Percentiles rank a stretch among this genome's conserved stretches.
These are phyloP conservation scores for Mediolabrus comicus DNA, from an alignment of 108 stramenopile species.

Conservation along the genomic window DNA sequence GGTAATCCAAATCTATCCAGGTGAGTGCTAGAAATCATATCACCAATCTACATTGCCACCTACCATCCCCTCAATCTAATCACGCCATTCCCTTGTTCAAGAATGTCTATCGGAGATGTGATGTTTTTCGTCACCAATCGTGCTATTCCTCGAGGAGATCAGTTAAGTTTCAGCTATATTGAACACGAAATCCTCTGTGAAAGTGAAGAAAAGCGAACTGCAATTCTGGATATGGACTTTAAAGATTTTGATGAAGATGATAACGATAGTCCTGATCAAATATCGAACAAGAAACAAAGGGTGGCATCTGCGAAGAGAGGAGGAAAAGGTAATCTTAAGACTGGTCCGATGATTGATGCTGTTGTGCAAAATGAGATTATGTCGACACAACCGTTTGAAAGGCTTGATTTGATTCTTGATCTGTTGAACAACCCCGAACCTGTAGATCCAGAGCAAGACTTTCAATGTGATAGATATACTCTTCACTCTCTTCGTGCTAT, in stretches of 20 bases:
- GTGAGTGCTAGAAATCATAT: neutral
- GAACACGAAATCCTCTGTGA: constrained; percentile 82
- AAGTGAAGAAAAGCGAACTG: constrained; percentile 48
- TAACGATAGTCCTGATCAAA: neutral
- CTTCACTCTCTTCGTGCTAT: constrained; percentile 69
- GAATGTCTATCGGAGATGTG: constrained; percentile 77
- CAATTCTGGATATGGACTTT: constrained; percentile 71
- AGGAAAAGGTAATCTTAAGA: constrained; percentile 40
- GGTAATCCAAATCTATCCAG: constrained; percentile 55
- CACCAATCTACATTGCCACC: neutral
- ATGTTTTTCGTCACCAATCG: constrained; percentile 82
- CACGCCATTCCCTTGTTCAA: neutral
- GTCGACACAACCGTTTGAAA: constrained; percentile 63
- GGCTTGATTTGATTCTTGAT: constrained; percentile 61
- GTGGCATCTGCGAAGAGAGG: neutral
- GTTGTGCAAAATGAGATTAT: constrained; percentile 80
- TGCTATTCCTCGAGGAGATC: constrained; percentile 50
- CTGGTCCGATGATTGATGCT: constrained; percentile 62
- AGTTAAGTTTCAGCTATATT: constrained; percentile 74
- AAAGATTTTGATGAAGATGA: constrained; percentile 36
- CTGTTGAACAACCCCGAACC: constrained; percentile 45
- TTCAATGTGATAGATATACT: constrained; percentile 72
- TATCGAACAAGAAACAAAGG: neutral
- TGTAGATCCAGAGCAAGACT: constrained; percentile 39
- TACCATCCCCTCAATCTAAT: neutral